Base-by-base conservation (phyloP, 768 basidiomycete genomes). In the Lenzites betulinus region DNA sequence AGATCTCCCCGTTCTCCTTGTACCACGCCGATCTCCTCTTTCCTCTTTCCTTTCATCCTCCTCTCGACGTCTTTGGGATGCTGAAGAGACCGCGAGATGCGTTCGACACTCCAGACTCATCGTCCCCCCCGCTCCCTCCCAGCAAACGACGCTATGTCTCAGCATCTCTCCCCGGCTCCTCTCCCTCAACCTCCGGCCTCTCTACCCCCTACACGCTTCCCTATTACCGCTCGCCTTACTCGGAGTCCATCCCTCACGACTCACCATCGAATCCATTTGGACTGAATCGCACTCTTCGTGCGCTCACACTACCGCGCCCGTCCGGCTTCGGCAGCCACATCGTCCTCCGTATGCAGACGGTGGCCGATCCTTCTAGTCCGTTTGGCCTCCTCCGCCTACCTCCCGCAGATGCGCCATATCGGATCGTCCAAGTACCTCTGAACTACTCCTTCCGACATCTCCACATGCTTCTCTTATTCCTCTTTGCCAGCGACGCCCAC, bases 221-320 rank as follows among this genome's bases (percentile, higher is more conserved):
- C 38, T 52, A 44, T 33, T 43, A 57, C 49, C 62, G 62, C 52
- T 66, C 66, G 36, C 67, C 67, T 1, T 66, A 49, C 53, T 18
- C 62, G 15, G 44, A 54, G 72, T 76, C 51, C 66, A 73, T 68
- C 1, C 85, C 88, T 4, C 81, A 77, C 7, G 88, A 90, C 74
- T 89, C 88, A 0, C 88, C 89, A 0, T 81, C 84, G 3, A 90
- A 89, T 65, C 89, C 88, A 0, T 86, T 90, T 60, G 86, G 87
- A 16, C 75, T 85, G 46, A 83, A 82, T 48, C 78, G 80, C 18
- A 76, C 76, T 15, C 55, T 70, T 3, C 41, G 62, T 13, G 69
- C 71, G 1, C 68, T 71, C 22, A 71, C 73, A 2, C 74, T 79
- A 1, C 79, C 79, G 0, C 71, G 69, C 15, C 70, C 78, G 0